phyloP scores from a whole-genome alignment of 2,329 filamentous ascomycete species.

The Neonectria ditissima region DNA sequence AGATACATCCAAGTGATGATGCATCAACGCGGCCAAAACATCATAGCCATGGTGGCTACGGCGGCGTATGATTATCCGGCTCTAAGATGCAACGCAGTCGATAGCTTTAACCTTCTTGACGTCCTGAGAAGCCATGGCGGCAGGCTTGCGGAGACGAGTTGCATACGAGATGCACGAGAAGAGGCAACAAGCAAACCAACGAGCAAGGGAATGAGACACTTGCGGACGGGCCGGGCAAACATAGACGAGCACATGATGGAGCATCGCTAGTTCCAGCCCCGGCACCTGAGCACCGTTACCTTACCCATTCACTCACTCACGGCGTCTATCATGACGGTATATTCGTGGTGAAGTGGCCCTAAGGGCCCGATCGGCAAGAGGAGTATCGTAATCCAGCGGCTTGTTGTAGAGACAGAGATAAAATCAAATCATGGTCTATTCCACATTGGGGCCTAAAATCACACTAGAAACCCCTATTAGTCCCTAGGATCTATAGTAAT shows the following conservation, averaged over 20 bases:
- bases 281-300: not conserved
- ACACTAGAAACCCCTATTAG: too few species aligned
- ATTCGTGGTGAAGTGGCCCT: not conserved
- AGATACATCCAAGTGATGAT: too few species aligned
- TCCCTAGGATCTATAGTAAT: too few species aligned
- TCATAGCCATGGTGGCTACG: not conserved
- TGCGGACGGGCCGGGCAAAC: not conserved
- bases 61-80: not conserved
- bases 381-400: too few species aligned
- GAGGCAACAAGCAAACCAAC: not conserved
- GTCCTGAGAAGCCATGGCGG: not conserved
- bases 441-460: too few species aligned
- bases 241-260: not conserved
- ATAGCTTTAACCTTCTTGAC: slow-evolving; percentile 2
- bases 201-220: not conserved
- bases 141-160: not conserved
- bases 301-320: slow-evolving; percentile 1
- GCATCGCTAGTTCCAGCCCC: not conserved
- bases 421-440: too few species aligned
- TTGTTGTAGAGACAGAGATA: too few species aligned
- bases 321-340: not conserved
- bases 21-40: too few species aligned
- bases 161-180: slow-evolving; percentile 7
- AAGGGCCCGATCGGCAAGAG: too few species aligned
- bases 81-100: not conserved